These are phyloP conservation scores for Chernovozyma aurita DNA, from an alignment of 1,139 yeast species.

Conservation along the genomic window DNA sequence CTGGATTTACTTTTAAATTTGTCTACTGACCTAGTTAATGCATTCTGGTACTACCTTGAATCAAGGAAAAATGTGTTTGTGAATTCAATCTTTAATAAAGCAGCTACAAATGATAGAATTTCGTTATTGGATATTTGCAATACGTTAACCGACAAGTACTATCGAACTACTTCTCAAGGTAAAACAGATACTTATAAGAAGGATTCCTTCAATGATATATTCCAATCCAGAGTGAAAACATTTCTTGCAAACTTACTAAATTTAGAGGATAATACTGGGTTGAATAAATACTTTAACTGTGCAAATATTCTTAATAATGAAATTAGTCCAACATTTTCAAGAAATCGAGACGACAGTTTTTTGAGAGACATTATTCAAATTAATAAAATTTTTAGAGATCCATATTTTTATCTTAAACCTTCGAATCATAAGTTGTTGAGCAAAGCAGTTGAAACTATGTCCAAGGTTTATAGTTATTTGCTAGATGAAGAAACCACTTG, in stretches of 20 bases:
- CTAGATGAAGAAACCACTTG: conserved; percentile 26
- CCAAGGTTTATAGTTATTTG: conserved; percentile 24
- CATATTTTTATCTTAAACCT: conserved; percentile 27
- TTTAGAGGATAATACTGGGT: conserved; percentile 44
- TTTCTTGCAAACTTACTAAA: conserved; percentile 32
- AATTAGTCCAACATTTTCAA: conserved; percentile 12
- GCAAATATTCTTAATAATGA: conserved; percentile 26
- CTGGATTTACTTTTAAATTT: conserved; percentile 19
- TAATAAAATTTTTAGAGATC: conserved; percentile 32
- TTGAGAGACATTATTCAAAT: conserved; percentile 31
- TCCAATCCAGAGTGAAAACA: conserved; percentile 34
- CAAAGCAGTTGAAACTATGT: conserved; percentile 20
- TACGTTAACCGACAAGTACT: conserved; percentile 29
- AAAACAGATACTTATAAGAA: conserved; percentile 27
- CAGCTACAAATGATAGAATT: conserved; percentile 32
- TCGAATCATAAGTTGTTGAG: conserved; percentile 19
- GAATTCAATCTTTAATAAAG: conserved; percentile 23
- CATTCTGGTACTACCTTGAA: conserved; percentile 38
- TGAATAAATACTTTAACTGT: conserved; percentile 36
- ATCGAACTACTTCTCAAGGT: conserved; percentile 11
- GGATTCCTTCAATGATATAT: conserved; percentile 36
- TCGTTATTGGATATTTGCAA: conserved; percentile 38
- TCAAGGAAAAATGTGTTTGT: conserved; percentile 21
- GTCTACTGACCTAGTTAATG: conserved; percentile 18
- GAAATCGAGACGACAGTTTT: conserved; percentile 20